phyloP scores from a whole-genome alignment of 441 rosid species.

The Erysimum cheiri region DNA sequence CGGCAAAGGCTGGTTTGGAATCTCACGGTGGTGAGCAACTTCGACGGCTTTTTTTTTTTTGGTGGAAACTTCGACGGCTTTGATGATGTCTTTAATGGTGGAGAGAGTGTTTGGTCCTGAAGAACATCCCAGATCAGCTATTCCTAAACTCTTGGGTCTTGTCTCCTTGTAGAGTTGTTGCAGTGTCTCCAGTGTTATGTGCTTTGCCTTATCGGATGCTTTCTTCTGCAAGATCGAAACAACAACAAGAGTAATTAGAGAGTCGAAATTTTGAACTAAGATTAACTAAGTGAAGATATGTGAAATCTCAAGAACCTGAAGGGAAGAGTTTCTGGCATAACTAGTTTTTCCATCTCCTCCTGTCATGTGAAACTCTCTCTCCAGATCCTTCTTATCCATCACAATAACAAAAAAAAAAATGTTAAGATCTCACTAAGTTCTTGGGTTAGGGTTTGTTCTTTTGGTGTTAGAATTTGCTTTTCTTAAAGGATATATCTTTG shows the following conservation, averaged over 20 bases:
- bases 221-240: constrained; percentile 57
- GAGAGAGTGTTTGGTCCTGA: constrained; percentile 84
- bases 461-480: constrained; percentile 27
- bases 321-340: constrained; percentile 76
- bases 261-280: constrained; percentile 1
- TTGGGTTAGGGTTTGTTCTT: constrained; percentile 42
- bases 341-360: constrained; percentile 75
- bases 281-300: not conserved
- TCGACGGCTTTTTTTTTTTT: too few species aligned
- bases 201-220: constrained; percentile 74
- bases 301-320: constrained; percentile 56
- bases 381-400: constrained; percentile 63
- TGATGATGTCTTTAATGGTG: constrained; percentile 64
- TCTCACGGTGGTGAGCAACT: constrained; percentile 32
- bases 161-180: constrained; percentile 53
- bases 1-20: constrained; percentile 45
- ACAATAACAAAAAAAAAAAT: not conserved
- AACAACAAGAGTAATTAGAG: not conserved
- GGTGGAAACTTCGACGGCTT: constrained; percentile 50
- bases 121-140: constrained; percentile 93
- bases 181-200: constrained; percentile 66
- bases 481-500: constrained; percentile 17
- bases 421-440: constrained; percentile 7
- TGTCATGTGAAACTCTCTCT: constrained; percentile 78
- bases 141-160: constrained; percentile 60